Percentiles rank a stretch among this genome's conserved stretches.
Conservation (phyloP, 768 basidiomycete species). For the Grammothele lineata region DNA sequence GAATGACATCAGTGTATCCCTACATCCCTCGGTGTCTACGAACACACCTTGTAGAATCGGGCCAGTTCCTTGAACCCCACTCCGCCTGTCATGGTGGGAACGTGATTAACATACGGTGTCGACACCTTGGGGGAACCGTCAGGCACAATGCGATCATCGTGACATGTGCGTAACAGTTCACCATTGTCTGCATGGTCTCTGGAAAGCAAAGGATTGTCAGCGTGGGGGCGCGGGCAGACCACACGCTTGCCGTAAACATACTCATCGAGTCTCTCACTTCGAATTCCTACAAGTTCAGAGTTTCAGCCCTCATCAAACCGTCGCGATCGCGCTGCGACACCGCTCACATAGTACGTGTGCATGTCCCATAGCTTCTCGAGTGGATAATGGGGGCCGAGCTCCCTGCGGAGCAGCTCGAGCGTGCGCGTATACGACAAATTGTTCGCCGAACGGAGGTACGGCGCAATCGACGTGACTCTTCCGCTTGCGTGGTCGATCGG, state of each 20-base stretch:
- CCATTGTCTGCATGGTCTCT: constrained; percentile 44
- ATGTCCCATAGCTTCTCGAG: constrained; percentile 44
- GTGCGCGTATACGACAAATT: constrained; percentile 36
- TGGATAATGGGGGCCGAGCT: constrained; percentile 40
- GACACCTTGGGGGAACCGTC: constrained; percentile 26
- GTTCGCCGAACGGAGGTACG: constrained; percentile 34
- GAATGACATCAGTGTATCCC: not conserved
- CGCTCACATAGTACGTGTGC: constrained; percentile 40
- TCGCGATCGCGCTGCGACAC: too few species aligned
- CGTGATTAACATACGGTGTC: constrained; percentile 38
- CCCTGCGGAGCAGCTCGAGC: constrained; percentile 30
- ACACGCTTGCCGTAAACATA: constrained; percentile 17
- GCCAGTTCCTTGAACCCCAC: constrained; percentile 38
- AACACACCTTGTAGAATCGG: constrained; percentile 41
- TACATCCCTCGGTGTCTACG: not conserved
- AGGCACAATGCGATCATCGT: too few species aligned
- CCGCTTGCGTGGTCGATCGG: constrained; percentile 27
- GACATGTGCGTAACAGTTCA: constrained; percentile 13
- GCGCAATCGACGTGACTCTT: constrained; percentile 23
- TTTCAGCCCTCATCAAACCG: too few species aligned
- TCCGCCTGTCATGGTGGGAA: constrained; percentile 45
- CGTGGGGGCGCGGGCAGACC: too few species aligned
- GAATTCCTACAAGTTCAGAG: constrained; percentile 29
- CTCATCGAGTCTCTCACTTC: constrained; percentile 35
- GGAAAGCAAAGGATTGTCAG: not conserved